Percentiles rank a stretch among this genome's conserved stretches.
These are phyloP conservation scores for Cercophora sp. DNA, from an alignment of 495 filamentous ascomycete genomes.

Conservation along the genomic window DNA sequence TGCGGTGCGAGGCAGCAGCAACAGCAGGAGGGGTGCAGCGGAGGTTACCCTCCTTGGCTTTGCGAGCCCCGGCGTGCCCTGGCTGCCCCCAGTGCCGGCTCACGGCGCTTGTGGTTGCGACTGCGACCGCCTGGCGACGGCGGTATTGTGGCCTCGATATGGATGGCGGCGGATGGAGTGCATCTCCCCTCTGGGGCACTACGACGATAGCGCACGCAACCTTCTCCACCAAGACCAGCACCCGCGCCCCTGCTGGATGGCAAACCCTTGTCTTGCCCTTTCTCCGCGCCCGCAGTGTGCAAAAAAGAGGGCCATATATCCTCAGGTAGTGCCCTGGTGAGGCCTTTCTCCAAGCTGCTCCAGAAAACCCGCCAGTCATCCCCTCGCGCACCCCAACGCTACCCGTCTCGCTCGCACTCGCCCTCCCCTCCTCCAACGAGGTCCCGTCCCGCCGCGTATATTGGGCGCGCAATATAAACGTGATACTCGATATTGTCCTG, in stretches of 20 bases:
- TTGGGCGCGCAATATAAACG: constrained; percentile 36
- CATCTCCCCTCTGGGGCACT: constrained; percentile 10
- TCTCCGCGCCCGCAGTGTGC: constrained; percentile 14
- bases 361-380: constrained; percentile 22
- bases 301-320: constrained; percentile 32
- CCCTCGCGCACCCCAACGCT: constrained; percentile 18
- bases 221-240: constrained; percentile 30
- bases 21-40: constrained; percentile 6
- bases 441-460: constrained; percentile 39
- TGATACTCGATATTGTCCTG: constrained; percentile 37
- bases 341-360: constrained; percentile 12
- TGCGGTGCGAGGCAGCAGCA: constrained; percentile 1
- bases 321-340: constrained; percentile 26
- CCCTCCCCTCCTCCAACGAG: constrained; percentile 18
- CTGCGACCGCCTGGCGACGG: neutral
- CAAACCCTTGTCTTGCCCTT: constrained; percentile 22
- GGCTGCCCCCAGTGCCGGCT: constrained; percentile 7
- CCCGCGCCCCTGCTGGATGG: constrained; percentile 25
- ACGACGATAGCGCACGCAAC: constrained; percentile 20
- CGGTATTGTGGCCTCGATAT: constrained; percentile 9
- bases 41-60: constrained; percentile 12
- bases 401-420: constrained; percentile 13
- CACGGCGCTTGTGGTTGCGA: constrained; percentile 2
- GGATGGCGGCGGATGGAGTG: neutral
- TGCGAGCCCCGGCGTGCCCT: neutral